Conservation (phyloP, 2,329 filamentous ascomycete genomes). For the Botrytis hyacinthi region DNA sequence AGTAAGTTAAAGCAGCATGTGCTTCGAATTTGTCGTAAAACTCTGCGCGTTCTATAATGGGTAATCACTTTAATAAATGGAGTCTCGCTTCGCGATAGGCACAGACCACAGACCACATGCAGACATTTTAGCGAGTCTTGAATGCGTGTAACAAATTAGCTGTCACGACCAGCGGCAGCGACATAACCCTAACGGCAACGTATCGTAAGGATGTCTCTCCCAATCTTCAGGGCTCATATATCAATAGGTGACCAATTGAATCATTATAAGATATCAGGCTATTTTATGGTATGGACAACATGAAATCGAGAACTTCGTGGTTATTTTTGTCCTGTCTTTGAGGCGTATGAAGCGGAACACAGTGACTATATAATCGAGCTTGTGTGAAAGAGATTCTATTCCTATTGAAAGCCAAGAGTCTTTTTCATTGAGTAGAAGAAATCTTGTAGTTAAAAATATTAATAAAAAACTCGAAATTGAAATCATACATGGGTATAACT, state of each 20-base stretch:
- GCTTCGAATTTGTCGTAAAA: neutral
- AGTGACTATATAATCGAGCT: neutral
- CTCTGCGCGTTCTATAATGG: too few species aligned
- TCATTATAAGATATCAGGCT: too few species aligned
- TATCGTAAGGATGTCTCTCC: neutral
- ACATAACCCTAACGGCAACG: too few species aligned
- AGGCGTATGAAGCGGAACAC: neutral
- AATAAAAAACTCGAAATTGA: neutral
- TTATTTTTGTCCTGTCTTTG: neutral
- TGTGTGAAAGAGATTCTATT: neutral
- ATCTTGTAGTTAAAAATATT: neutral
- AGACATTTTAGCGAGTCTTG: neutral
- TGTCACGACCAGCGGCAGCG: neutral
- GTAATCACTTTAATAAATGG: too few species aligned
- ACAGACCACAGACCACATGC: neutral
- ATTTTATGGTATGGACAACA: neutral
- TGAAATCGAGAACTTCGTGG: neutral
- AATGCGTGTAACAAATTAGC: neutral
- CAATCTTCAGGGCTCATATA: neutral
- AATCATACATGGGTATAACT: neutral
- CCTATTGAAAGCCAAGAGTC: fast-evolving
- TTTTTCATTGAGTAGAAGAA: too few species aligned
- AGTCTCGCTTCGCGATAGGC: neutral
- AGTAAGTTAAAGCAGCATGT: neutral
- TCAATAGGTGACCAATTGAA: too few species aligned